phyloP scores from a whole-genome alignment of 345 rosid genomes.

The Rhizophora mangle region DNA sequence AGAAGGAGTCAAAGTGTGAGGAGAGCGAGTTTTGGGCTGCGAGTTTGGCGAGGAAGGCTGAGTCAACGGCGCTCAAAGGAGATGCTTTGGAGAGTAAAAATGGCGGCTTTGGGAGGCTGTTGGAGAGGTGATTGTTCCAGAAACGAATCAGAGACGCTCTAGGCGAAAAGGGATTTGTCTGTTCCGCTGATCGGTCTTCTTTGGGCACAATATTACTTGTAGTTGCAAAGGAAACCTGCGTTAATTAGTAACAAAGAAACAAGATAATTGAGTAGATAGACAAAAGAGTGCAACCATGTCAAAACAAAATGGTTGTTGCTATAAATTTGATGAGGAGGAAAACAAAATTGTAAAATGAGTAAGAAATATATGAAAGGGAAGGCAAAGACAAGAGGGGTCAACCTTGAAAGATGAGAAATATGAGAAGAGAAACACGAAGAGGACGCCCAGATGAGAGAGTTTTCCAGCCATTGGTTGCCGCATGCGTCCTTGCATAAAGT shows the following conservation, averaged over 20 bases:
- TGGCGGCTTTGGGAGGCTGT: conserved; percentile 20
- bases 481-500: too few species aligned
- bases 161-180: conserved; percentile 23
- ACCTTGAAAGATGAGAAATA: conserved; percentile 14
- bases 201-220: not conserved
- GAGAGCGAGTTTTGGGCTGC: conserved; percentile 27
- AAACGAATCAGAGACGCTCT: conserved; percentile 27
- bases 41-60: conserved; percentile 27
- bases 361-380: too few species aligned
- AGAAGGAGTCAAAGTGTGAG: conserved; percentile 20
- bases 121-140: conserved; percentile 30
- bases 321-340: too few species aligned
- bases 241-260: not conserved
- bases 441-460: not conserved
- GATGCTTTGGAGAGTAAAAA: conserved; percentile 35
- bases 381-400: not conserved
- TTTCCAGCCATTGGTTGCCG: not conserved
- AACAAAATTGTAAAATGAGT: too few species aligned
- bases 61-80: conserved; percentile 24
- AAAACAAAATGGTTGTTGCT: too few species aligned
- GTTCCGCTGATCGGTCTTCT: not conserved
- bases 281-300: too few species aligned
- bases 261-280: not conserved
- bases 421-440: conserved; percentile 9
- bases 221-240: conserved; percentile 6